phyloP scores from a whole-genome alignment of 257 asterid genomes.

The Anisodus tanguticus region DNA sequence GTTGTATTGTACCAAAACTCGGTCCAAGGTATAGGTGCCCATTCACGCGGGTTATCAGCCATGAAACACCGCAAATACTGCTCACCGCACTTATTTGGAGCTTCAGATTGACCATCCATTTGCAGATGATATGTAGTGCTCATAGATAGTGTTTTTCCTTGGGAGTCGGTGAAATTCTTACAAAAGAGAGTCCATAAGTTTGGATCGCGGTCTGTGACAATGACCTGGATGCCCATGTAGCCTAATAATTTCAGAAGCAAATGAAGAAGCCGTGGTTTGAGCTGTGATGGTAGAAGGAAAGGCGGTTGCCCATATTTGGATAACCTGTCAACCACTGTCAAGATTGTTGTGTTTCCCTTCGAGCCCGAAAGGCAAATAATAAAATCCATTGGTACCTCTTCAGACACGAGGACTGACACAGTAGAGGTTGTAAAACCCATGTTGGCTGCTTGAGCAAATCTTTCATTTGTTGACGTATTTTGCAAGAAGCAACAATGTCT shows the following conservation, averaged over 20 bases:
- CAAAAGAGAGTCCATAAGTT: conserved; percentile 11
- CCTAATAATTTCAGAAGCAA: conserved; percentile 20
- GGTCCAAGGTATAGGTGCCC: background rate
- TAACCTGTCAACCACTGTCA: background rate
- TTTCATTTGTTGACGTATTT: background rate
- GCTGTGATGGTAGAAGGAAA: background rate
- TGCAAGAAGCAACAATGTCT: background rate
- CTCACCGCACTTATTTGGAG: background rate
- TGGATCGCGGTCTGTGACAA: background rate
- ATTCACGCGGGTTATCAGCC: background rate
- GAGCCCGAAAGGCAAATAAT: background rate
- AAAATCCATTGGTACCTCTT: conserved; percentile 20
- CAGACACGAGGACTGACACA: background rate
- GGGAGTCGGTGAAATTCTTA: background rate
- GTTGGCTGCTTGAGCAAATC: background rate
- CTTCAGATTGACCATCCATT: conserved; percentile 15
- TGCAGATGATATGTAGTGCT: conserved; percentile 17
- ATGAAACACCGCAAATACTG: conserved; percentile 1
- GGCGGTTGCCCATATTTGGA: background rate
- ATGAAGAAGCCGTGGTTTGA: background rate
- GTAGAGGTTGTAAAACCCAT: background rate
- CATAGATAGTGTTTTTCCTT: background rate
- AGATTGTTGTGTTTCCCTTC: too few relatives aligned
- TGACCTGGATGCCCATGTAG: conserved; percentile 8
- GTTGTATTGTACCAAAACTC: background rate